phyloP scores from a whole-genome alignment of 2,329 filamentous ascomycete genomes.

The Byssoonygena ceratinophila region DNA sequence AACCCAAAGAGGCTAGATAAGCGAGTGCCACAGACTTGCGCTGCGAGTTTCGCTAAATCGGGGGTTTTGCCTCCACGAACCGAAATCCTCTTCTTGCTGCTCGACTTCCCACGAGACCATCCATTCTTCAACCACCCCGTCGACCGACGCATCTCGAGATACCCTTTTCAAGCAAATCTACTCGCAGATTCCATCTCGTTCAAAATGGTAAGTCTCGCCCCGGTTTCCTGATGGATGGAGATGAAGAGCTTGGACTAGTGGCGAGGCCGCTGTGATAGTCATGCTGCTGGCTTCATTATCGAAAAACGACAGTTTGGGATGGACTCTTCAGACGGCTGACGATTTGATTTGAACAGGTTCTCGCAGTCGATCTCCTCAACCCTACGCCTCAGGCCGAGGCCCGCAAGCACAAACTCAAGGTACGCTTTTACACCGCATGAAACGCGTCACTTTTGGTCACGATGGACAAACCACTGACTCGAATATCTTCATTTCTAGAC shows the following conservation, averaged over 20 bases:
- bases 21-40: conserved; percentile 29
- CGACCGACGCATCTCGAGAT: conserved; percentile 30
- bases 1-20: conserved; percentile 25
- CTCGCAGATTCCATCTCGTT: conserved; percentile 35
- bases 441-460: neutral
- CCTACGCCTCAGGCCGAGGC: conserved; percentile 94
- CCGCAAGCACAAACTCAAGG: conserved; percentile 99
- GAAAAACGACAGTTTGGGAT: neutral
- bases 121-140: conserved; percentile 18
- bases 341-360: conserved; percentile 57
- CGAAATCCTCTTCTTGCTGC: conserved; percentile 18
- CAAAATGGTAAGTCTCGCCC: conserved; percentile 33
- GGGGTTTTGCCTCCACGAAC: conserved; percentile 22
- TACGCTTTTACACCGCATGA: conserved; percentile 39
- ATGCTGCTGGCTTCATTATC: neutral
- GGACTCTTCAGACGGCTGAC: too few relatives aligned
- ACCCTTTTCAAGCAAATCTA: conserved; percentile 28
- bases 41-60: conserved; percentile 24
- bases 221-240: neutral
- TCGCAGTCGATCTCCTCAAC: conserved; percentile 99
- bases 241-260: neutral
- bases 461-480: conserved; percentile 1
- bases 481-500: conserved; percentile 45
- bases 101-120: conserved; percentile 26
- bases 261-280: neutral